Evolutionary conservation across 2,329 filamentous ascomycete species (phyloP).

Genomic region (Ceratocystis lukuohia): DNA sequence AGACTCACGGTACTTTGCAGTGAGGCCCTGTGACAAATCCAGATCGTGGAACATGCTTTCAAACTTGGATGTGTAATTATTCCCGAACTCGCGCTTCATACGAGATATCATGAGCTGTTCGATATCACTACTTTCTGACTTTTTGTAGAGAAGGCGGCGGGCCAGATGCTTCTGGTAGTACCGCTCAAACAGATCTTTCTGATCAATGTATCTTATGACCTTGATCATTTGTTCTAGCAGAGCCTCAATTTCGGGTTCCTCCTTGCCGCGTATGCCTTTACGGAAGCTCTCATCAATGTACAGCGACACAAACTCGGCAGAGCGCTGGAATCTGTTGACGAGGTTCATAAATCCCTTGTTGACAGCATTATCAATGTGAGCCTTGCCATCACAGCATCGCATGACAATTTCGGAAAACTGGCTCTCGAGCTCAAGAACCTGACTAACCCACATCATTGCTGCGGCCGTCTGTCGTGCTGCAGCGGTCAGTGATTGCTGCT

Average conservation of each 20-base stretch:
- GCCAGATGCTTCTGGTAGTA: conserved; percentile 98
- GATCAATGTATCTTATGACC: conserved; percentile 72
- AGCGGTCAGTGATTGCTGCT: conserved; percentile 23
- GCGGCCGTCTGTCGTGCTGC: conserved; percentile 70
- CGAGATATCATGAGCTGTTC: conserved; percentile 92
- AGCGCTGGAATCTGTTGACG: conserved; percentile 77
- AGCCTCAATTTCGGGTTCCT: conserved; percentile 68
- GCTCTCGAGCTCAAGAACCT: conserved; percentile 71
- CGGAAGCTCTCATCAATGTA: conserved; percentile 97
- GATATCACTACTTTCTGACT: conserved; percentile 78
- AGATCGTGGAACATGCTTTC: conserved; percentile 99
- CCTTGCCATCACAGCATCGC: conserved; percentile 59
- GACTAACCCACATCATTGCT: conserved; percentile 90
- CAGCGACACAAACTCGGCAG: conserved; percentile 84
- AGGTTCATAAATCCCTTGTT: conserved; percentile 83
- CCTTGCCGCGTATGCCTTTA: conserved; percentile 84
- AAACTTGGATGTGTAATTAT: conserved; percentile 82
- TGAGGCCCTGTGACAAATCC: conserved; percentile 72
- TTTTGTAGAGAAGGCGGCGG: conserved; percentile 72
- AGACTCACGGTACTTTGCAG: conserved; percentile 45
- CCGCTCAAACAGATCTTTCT: conserved; percentile 88
- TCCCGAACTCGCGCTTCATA: conserved; percentile 94
- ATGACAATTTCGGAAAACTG: conserved; percentile 76
- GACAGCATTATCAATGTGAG: conserved; percentile 65
- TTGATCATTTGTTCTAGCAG: conserved; percentile 83